Conservation (phyloP, 305 asterid genomes). For the Vinca major region DNA sequence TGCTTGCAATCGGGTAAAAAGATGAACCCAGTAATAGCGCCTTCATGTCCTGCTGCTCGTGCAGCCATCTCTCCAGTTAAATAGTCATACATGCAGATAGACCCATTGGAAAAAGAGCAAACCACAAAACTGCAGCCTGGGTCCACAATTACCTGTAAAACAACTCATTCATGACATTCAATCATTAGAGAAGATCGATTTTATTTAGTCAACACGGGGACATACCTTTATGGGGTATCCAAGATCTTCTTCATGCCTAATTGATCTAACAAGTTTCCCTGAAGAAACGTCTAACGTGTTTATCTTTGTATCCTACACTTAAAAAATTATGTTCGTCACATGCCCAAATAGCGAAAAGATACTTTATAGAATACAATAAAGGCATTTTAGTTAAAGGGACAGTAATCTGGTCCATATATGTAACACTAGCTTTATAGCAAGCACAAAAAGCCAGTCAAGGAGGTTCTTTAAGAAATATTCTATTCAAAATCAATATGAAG, state of each 20-base stretch:
- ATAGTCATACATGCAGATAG: constrained; percentile 46
- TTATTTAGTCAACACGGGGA: constrained; percentile 13
- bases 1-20: constrained; percentile 58
- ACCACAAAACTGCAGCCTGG: constrained; percentile 52
- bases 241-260: constrained; percentile 34
- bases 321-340: not conserved
- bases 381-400: no score
- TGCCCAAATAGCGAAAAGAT: not conserved
- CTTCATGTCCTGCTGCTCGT: constrained; percentile 53
- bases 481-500: not conserved
- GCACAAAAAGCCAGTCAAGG: not conserved
- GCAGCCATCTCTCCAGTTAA: constrained; percentile 50
- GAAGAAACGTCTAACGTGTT: constrained; percentile 38
- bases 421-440: not conserved
- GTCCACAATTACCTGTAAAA: constrained; percentile 46
- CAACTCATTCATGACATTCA: constrained; percentile 5
- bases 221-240: constrained; percentile 54
- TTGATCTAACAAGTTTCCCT: constrained; percentile 41
- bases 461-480: not conserved
- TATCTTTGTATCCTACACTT: constrained; percentile 49
- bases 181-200: not conserved
- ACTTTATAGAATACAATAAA: not conserved
- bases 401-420: not conserved
- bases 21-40: constrained; percentile 42
- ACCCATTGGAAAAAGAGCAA: constrained; percentile 46